Conservation (phyloP, 2,329 filamentous ascomycete species). For the Alternaria alternata region DNA sequence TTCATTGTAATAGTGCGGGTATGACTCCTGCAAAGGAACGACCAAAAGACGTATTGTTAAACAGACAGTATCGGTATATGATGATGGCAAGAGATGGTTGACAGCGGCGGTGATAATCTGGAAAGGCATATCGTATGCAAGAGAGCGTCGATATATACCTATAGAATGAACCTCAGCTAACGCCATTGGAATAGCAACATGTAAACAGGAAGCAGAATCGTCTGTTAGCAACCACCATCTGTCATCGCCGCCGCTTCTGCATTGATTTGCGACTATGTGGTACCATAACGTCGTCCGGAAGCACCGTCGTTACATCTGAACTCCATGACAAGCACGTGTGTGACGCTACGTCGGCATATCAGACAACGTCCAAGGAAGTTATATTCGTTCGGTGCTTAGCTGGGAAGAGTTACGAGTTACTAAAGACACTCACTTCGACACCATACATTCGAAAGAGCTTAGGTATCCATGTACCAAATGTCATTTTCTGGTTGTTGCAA, state of each 20-base stretch:
- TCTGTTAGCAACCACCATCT: background rate
- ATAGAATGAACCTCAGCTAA: background rate
- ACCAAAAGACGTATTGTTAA: background rate
- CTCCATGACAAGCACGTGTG: background rate
- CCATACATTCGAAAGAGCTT: background rate
- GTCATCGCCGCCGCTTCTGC: background rate
- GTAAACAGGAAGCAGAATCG: background rate
- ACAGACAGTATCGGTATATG: background rate
- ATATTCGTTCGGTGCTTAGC: background rate
- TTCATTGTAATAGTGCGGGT: constrained; percentile 9
- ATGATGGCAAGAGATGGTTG: background rate
- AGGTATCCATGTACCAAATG: background rate
- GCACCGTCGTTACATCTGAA: background rate
- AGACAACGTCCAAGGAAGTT: background rate
- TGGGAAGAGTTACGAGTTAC: background rate
- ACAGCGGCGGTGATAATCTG: background rate
- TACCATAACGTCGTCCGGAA: background rate
- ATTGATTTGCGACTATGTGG: background rate
- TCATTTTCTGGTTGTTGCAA: background rate
- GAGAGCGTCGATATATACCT: background rate
- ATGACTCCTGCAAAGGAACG: background rate
- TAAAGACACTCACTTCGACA: background rate
- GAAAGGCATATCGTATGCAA: background rate
- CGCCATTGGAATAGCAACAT: background rate
- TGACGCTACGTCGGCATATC: background rate